Conservation (phyloP, 2,329 filamentous ascomycete species). For the Cladorrhinum sp. region DNA sequence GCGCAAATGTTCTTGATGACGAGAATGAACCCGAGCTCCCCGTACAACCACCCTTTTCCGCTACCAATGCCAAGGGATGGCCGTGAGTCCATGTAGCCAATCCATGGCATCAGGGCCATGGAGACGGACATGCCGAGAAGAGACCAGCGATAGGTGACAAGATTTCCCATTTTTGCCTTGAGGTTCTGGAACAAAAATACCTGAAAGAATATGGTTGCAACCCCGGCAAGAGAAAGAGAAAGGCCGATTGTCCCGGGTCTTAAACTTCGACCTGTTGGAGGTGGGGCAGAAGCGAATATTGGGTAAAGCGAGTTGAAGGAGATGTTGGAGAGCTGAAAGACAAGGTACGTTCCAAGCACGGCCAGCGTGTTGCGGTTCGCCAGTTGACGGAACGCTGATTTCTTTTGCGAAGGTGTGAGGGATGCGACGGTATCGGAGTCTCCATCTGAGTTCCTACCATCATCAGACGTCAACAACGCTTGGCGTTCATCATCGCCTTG, state of each 20-base stretch:
- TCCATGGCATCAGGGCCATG: conserved; percentile 85
- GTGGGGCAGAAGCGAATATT: conserved; percentile 75
- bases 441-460: conserved; percentile 22
- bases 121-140: conserved; percentile 76
- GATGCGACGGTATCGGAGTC: conserved; percentile 37
- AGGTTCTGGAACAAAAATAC: conserved; percentile 78
- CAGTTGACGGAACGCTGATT: conserved; percentile 49
- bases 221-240: conserved; percentile 77
- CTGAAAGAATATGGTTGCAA: conserved; percentile 87
- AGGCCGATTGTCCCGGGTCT: conserved; percentile 79
- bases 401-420: conserved; percentile 51
- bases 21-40: conserved; percentile 75
- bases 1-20: conserved; percentile 87
- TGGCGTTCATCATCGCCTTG: conserved; percentile 19
- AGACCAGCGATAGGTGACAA: conserved; percentile 75
- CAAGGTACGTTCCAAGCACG: conserved; percentile 79
- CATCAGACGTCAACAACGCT: conserved; percentile 12
- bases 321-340: conserved; percentile 92
- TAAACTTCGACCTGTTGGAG: conserved; percentile 74
- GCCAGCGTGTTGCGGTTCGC: conserved; percentile 79
- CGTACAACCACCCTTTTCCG: conserved; percentile 69
- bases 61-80: conserved; percentile 56
- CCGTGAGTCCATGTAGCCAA: conserved; percentile 68
- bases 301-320: conserved; percentile 95
- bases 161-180: conserved; percentile 77